Conservation (phyloP, 805 yeast genomes). For the Yarrowia bubula region DNA sequence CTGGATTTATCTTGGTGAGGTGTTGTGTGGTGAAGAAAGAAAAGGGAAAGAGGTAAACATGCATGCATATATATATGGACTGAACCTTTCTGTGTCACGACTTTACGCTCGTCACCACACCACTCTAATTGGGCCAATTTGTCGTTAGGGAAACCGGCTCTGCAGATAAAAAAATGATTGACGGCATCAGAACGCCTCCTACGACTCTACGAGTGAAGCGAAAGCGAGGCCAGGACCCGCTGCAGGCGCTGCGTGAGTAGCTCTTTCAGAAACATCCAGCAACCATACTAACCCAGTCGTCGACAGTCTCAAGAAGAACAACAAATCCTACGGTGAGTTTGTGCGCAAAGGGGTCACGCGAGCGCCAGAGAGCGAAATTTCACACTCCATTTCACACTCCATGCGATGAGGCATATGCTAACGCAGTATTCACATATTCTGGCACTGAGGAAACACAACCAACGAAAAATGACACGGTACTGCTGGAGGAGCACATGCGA, state of each 20-base stretch:
- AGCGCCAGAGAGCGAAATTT: not conserved
- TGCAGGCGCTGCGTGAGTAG: conserved; percentile 62
- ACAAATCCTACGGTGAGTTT: conserved; percentile 33
- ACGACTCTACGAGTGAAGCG: conserved; percentile 79
- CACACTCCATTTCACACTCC: not conserved
- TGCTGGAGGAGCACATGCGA: conserved; percentile 26
- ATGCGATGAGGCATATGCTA: not conserved
- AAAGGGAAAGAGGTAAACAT: conserved; percentile 18
- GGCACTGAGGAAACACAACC: conserved; percentile 35
- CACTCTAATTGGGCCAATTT: not conserved
- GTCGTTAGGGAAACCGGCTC: conserved; percentile 7
- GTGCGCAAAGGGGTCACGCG: not conserved
- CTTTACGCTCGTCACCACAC: not conserved
- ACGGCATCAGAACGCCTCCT: conserved; percentile 44
- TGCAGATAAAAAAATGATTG: conserved; percentile 15
- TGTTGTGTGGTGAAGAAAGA: conserved; percentile 4
- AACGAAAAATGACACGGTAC: conserved; percentile 30
- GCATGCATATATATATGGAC: conserved; percentile 17
- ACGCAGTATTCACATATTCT: conserved; percentile 35
- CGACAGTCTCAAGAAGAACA: conserved; percentile 26
- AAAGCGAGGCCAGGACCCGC: conserved; percentile 81
- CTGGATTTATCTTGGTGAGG: conserved; percentile 5
- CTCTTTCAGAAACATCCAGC: not conserved
- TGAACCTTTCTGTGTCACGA: conserved; percentile 20
- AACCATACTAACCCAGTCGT: conserved; percentile 18